phyloP scores from a whole-genome alignment of 164 flowering plant species.

The Nymphaea colorata region DNA sequence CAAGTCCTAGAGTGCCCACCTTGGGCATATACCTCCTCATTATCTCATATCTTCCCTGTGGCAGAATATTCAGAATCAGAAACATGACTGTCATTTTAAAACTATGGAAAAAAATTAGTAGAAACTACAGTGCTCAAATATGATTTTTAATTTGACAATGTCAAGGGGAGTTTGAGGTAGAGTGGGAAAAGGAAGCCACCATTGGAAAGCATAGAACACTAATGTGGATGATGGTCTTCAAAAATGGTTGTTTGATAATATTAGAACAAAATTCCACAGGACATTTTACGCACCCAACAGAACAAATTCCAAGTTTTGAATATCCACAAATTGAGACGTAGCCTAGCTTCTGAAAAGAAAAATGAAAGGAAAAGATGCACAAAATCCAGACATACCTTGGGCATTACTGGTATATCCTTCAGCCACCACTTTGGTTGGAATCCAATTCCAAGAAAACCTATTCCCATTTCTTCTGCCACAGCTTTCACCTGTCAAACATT shows the following conservation, averaged over 20 bases:
- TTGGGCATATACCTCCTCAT: slow-evolving; percentile 97
- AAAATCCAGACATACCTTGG: slow-evolving; percentile 47
- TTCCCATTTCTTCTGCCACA: slow-evolving; percentile 93
- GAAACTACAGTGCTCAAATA: too few relatives aligned
- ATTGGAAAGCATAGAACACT: too few relatives aligned
- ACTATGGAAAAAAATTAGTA: too few relatives aligned
- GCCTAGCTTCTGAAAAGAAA: neutral
- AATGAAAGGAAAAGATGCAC: neutral
- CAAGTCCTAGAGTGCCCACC: slow-evolving; percentile 94
- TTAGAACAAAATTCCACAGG: too few relatives aligned
- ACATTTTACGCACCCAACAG: neutral
- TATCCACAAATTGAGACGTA: too few relatives aligned
- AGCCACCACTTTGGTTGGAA: slow-evolving; percentile 92
- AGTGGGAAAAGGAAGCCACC: too few relatives aligned
- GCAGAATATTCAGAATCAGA: slow-evolving; percentile 13
- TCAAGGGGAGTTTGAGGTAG: too few relatives aligned
- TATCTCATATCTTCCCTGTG: slow-evolving; percentile 92
- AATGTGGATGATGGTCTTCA: too few relatives aligned
- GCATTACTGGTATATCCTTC: slow-evolving; percentile 92
- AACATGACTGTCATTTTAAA: too few relatives aligned
- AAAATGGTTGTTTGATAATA: too few relatives aligned
- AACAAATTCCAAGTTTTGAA: neutral
- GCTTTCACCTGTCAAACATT: slow-evolving; percentile 71
- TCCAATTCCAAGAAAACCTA: slow-evolving; percentile 91
- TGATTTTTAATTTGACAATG: too few relatives aligned